Evolutionary conservation across 129 eudicot species (phyloP).

Genomic region (Flaveria bidentis): DNA sequence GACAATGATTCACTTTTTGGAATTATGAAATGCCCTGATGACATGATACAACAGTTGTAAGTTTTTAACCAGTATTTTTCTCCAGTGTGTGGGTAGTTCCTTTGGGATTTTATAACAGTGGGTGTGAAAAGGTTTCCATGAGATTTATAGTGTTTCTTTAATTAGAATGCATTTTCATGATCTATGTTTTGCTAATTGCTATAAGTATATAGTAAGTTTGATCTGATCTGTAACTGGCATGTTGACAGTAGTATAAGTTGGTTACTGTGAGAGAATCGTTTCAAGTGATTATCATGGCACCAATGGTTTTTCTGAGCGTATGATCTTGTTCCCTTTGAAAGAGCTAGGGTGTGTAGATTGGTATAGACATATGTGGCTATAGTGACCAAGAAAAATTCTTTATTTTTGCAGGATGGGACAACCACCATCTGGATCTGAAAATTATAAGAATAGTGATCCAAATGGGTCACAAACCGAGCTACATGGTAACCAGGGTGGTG

Average conservation of each 20-base stretch:
- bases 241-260: constrained; percentile 15
- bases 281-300: background rate
- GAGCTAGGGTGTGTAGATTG: background rate
- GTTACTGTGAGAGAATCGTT: constrained; percentile 12
- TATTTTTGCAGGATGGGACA: constrained; percentile 32
- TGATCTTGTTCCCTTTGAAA: constrained; percentile 11
- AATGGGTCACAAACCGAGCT: constrained; percentile 2
- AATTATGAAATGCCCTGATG: background rate
- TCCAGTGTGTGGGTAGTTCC: background rate
- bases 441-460: constrained; percentile 7
- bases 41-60: background rate
- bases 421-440: constrained; percentile 33
- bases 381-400: constrained; percentile 4
- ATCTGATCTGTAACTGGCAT: constrained; percentile 6
- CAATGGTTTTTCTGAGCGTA: constrained; percentile 13
- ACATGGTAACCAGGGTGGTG: constrained; percentile 34
- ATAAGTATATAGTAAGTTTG: constrained; percentile 17
- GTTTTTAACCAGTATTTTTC: background rate
- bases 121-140: background rate
- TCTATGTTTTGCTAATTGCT: background rate
- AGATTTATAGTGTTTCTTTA: background rate
- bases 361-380: background rate
- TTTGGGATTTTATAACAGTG: background rate
- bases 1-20: background rate
- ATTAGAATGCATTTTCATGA: background rate